Evolutionary conservation across 106 monocot genomes (phyloP), one percentile per base, ranked within the genome.

Genomic region (Xerophyta viscosa): DNA sequence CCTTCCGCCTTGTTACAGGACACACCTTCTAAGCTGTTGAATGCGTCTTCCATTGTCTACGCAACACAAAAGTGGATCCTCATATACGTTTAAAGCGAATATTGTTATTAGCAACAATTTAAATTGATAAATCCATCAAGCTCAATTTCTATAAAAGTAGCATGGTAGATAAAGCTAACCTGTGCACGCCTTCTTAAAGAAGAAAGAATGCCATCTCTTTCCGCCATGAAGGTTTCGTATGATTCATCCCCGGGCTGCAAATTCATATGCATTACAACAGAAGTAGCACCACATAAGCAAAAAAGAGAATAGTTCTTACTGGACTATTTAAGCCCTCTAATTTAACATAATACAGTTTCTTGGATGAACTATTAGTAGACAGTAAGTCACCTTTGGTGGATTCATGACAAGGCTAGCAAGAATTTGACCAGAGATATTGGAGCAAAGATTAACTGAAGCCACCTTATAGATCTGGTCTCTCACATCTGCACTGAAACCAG

Each of bases 341-440:
- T 33, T 33, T 33, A 6, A 10, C 33, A 6, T 33, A n/a, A n/a
- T 33, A 33, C 15, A 3, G n/a, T 44, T 17, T 17, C 43, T 44
- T 44, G 14, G 8, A 14, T 44, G 43, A 14, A 14, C 3, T 44
- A 9, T 44, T 44, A 14, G 4, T 8, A 17, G 43, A 9, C n/a
- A 44, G 14, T 14, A 17, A 14, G 3, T 67, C 17, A 94, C 93
- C 93, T 94, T 88, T 21, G 94, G 94, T 47, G 88, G 88, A 66
- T 94, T 94, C 94, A 94, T 94, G 49, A 94, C 76, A 20, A 94
- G 94, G 44, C 88, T 84, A 19, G 88, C 81, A 42, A 94, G 94
- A 59, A 94, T 82, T 52, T 94, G 94, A 24, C 94, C 94, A 67
- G 88, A 75, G 15, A 88, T 81, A 57, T 94, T 94, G 4, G 94